Base-by-base conservation (phyloP, 805 yeast genomes). In the Saturnispora sanitii region DNA sequence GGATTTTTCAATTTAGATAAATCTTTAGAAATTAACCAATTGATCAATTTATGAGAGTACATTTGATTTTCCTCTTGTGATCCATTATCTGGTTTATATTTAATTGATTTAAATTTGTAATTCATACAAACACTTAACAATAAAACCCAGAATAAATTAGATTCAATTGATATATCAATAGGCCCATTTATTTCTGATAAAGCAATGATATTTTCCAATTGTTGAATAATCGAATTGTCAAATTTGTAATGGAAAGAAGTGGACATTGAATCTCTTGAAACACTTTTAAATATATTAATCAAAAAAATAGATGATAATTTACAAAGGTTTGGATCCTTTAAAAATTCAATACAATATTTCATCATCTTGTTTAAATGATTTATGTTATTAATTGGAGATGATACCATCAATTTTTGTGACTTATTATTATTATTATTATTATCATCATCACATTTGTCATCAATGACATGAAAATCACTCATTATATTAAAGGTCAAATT, bases 171-270 rank as follows among this genome's bases (percentile, higher is more conserved):
- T 1, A 78, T 39, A 1, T 46, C 19, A 1, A 58, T 51, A 2
- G 92, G 90, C 0, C 90, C 90, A 53, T 71, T 73, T 1, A 77
- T 60, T 34, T 74, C 80, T 0, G 82, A 60, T 5, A 71, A 52
- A 28, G 77, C 81, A 35, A 72, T 58, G 2, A 76, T 39, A 22
- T 70, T 70, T 32, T 69, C 71, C 25, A 77, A 55, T 45, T 71
- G 73, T 33, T 65, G 70, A 4, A 61, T 41, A 7, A 76, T 49
- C 0, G 71, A 54, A 7, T 54, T 53, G 40, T 77, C 82, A 2
- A 57, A 12, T 6, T 35, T 25, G 9, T 17, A 16, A n/a, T n/a
- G n/a, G n/a, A n/a, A n/a, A n/a, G n/a, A n/a, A n/a, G n/a, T n/a
- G n/a, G n/a, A n/a, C n/a, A n/a, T n/a, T n/a, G n/a, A n/a, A n/a